Base-by-base conservation (phyloP, 805 yeast genomes). In the Metschnikowia henanensis region DNA sequence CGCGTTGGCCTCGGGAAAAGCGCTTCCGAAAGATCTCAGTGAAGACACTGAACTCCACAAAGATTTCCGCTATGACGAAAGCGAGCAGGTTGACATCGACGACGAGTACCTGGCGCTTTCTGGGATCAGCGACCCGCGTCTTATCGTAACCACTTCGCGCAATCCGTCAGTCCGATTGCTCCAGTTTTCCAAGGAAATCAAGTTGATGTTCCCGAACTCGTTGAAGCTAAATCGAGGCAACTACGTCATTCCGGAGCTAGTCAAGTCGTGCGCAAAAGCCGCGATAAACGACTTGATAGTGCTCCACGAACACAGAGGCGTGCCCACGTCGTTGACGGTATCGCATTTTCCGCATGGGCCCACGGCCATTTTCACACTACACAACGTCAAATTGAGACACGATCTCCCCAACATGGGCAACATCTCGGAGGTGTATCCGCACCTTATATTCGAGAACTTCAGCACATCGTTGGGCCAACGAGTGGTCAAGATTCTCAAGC, bases 271-370 rank as follows among this genome's bases (percentile, higher is more conserved):
- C 65, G 79, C 85, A 46, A 70, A 83, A 41, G 81, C 92, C 0
- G 87, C 86, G 15, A 81, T 92, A 8, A 84, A 94, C 1, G 99
- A 94, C 62, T 68, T 94, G 53, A 72, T 94, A 19, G 76, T 94
- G 3, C 68, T 94, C 18, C 98, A 94, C 62, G 99, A 94, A 62
- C 99, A 94, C 66, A 78, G 99, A 67, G 99, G 99, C 79, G 92
- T 88, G 0, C 99, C 99, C 40, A 91, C 97, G 0, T 87, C 97
- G 1, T 59, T 94, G 47, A 92, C 98, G 1, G 70, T 94, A 21
- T 84, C 94, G 26, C 99, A 94, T 72, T 87, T 94, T 64, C 99
- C 99, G 4, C 96, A 94, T 62, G 99, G 99, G 0, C 99, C 99
- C 16, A 87, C 97, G 2, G 95, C 94, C 26, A 84, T 87, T 35